Percentiles rank a stretch among this genome's conserved stretches.
Evolutionary conservation across 208 protist species (phyloP).

Genomic region (Wallacemonas rigidus): DNA sequence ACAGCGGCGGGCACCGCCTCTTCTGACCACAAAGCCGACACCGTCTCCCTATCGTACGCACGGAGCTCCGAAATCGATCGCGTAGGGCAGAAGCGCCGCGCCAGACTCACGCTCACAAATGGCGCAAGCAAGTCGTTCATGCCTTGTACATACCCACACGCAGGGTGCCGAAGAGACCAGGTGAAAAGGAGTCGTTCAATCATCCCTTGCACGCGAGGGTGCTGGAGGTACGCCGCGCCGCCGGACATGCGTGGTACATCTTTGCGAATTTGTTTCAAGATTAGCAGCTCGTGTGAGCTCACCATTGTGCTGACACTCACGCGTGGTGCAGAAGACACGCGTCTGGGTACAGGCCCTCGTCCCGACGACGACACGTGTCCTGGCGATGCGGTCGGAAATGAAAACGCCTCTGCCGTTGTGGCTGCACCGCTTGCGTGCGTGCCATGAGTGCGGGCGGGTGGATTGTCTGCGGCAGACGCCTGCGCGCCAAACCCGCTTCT

Average conservation of each 20-base stretch:
- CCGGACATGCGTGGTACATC: slow-evolving; percentile 89
- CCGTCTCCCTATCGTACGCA: slow-evolving; percentile 32
- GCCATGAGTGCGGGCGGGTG: no score
- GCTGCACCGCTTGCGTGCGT: no score
- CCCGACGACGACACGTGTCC: neutral
- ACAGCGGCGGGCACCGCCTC: slow-evolving; percentile 42
- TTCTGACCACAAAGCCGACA: slow-evolving; percentile 37
- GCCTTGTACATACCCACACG: slow-evolving; percentile 94
- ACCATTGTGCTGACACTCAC: slow-evolving; percentile 40
- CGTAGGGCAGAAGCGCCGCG: slow-evolving; percentile 44
- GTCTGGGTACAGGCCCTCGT: neutral
- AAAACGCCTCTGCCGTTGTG: neutral
- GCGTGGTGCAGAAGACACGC: slow-evolving; percentile 11
- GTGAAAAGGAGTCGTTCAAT: slow-evolving; percentile 93
- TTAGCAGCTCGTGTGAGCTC: slow-evolving; percentile 54
- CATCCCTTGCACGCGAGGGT: slow-evolving; percentile 57
- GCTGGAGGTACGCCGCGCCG: slow-evolving; percentile 65
- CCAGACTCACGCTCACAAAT: slow-evolving; percentile 90
- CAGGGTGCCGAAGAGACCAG: slow-evolving; percentile 93
- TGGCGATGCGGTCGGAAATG: neutral
- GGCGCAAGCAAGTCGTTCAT: slow-evolving; percentile 94
- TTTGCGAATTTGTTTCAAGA: slow-evolving; percentile 84
- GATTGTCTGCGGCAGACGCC: no score
- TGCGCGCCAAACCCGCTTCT: neutral
- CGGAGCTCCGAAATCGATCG: slow-evolving; percentile 55